Evolutionary conservation across 805 yeast genomes (phyloP), one percentile per base, ranked within the genome.

Genomic region (Grigorovia humatica): DNA sequence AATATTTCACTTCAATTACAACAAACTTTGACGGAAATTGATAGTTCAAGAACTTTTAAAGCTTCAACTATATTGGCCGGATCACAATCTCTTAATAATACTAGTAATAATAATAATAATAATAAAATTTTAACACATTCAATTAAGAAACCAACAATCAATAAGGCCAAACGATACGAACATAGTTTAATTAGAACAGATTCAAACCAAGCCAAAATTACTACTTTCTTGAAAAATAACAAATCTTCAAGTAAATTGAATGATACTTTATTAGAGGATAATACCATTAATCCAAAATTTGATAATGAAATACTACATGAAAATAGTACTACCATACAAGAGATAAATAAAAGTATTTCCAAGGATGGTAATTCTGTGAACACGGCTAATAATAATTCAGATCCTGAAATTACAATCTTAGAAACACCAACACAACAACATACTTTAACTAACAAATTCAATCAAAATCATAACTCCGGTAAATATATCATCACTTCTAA

Each of bases 1-100:
- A 58, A 62, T 40, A 73, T 90, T 1, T 73, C 83, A 35, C 64
- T 67, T 0, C 58, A 66, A 5, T 62, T 89, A 1, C 82, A 80
- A 51, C 70, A 66, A 4, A 63, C 70, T 2, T 70, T 93, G 30
- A 69, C 79, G 1, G 70, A 71, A 2, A 73, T 80, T 7, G 96
- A 88, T 57, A 72, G 81, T 0, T 76, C 88, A 2, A 74, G 97
- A 44, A 75, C 78, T 2, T 90, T 81, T 64, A 73, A 79, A 48
- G 76, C 88, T 0, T 93, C 86, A 53, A 76, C 82, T 1, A 69
- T 79, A 0, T 57, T 79, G 15, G 69, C 76, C 44, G 67, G 60
- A 35, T 41, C 51, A n/a, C 49, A 49, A 48, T 47, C 51, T 9
- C 35, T 49, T 4, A 32, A 32, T 32, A 23, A 48, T 47, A 44